A percentile compares a stretch with the other conserved stretches of the same genome.
Conservation (phyloP, 192 early-diverging fungal genomes). For the Backusella tuberculispora region DNA sequence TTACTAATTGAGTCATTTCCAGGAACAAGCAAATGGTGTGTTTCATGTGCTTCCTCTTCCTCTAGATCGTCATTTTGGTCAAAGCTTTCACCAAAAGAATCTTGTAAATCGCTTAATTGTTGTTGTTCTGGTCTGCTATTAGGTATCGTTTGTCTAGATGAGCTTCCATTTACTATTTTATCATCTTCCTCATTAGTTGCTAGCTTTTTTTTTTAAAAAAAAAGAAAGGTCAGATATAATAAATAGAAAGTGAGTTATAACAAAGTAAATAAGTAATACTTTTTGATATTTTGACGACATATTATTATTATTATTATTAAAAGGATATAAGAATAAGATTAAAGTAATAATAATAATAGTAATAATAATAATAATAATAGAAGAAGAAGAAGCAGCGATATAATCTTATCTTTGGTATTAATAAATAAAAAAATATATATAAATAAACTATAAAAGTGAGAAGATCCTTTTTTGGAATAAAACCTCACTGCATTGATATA, state of each 20-base stretch:
- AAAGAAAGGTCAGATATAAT: background rate
- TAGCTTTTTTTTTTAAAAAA: background rate
- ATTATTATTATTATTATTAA: background rate
- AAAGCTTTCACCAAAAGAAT: constrained; percentile 35
- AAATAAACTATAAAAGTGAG: background rate
- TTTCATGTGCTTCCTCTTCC: constrained; percentile 10
- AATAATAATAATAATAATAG: background rate
- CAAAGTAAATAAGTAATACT: background rate
- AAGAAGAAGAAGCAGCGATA: background rate
- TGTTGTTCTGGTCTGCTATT: constrained; percentile 18
- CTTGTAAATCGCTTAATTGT: constrained; percentile 28
- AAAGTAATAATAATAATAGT: background rate
- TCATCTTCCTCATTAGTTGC: constrained; percentile 10
- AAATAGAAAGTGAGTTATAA: no score
- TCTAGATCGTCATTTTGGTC: constrained; percentile 19
- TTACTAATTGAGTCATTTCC: constrained; percentile 14
- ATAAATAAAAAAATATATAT: constrained; percentile 7
- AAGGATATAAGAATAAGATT: background rate
- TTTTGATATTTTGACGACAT: constrained; percentile 24
- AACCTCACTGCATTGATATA: constrained; percentile 3
- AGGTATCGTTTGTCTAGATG: constrained; percentile 7
- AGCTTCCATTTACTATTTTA: background rate
- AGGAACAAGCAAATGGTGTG: constrained; percentile 18
- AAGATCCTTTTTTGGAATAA: constrained; percentile 11
- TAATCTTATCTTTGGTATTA: background rate